Evolutionary conservation across 305 asterid genomes (phyloP), one percentile per base, ranked within the genome.

Genomic region (Salvia sclarea): DNA sequence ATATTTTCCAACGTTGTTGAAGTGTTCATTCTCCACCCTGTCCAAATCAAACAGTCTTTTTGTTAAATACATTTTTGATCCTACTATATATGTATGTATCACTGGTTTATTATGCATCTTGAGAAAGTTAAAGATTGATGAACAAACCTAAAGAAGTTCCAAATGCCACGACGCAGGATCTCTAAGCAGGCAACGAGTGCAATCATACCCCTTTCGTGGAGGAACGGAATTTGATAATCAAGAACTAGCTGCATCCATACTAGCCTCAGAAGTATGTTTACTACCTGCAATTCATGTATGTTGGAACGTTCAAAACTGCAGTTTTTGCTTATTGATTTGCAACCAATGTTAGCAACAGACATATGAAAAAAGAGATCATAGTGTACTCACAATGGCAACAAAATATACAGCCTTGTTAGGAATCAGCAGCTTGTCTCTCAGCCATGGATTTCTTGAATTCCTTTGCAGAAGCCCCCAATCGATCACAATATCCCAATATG

Each of bases 61-160:
- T 48, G 30, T 35, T 35, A 35, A 35, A 43, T 2, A 6, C 8
- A 43, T 43, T 4, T 43, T 13, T 13, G 2, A 24, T 9, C 16
- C 35, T 4, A n/a, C n/a, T n/a, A n/a, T n/a, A n/a, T n/a, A n/a
- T n/a, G n/a, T n/a, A 21, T 52, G 33, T 8, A 14, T 33, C n/a
- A 57, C 2, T n/a, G n/a, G 21, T 10, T 57, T 33, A n/a, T n/a
- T n/a, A n/a, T 56, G 43, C 22, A 9, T 56, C 43, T 8, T 8
- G 30, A 9, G 4, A 7, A 65, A 10, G 30, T 2, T 9, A 6
- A 6, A 49, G 43, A 45, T 56, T 25, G 24, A 49, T 14, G 10
- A 64, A 22, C 63, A 22, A 38, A 89, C 98, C 98, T 93, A 89
- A 93, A 93, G 77, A 92, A 92, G 74, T 93, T 93, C 96, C 98